Base-by-base conservation (phyloP, 345 rosid species). In the Aquilaria yunnanensis region DNA sequence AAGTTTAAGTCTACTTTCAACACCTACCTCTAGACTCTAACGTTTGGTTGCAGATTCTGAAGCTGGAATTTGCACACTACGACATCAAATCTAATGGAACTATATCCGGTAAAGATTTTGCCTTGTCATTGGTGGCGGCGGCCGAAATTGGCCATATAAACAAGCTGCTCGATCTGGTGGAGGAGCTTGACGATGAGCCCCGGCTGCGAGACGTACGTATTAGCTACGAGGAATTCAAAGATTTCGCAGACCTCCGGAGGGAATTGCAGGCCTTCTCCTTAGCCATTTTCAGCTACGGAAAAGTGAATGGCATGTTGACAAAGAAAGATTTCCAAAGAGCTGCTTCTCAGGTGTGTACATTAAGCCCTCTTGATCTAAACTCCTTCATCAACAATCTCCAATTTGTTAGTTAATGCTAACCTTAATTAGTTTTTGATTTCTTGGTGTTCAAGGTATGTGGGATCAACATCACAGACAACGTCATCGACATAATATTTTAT, bases 261-360 rank as follows among this genome's bases (percentile, higher is more conserved):
- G 65, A 64, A 57, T 45, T 87, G 70, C 72, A 55, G 70, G 78
- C 82, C n/a, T 79, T 87, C 55, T 79, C 88, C 34, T 64, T 84
- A 55, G 94, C 90, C 49, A 75, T 87, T 51, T 85, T 87, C 56
- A 83, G 88, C 54, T 79, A 72, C 14, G 90, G 95, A 12, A 75
- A 79, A 75, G 76, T 73, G 13, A 85, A 70, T 58, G 87, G 86
- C 54, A 62, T 72, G 63, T 68, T 87, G 63, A 77, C 85, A 2
- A 84, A 72, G 60, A 78, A 59, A 51, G 95, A 85, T 65, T 82
- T 87, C 71, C 83, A 87, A 57, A 71, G 90, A 76, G 90, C 90
- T 46, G 83, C 95, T 56, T 77, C 85, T 16, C 76, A 83, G 60
- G 92, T 86, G 73, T 23, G 41, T 5, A 33, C 8, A 2, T 30